phyloP scores from a whole-genome alignment of 2,329 filamentous ascomycete species.

The Mycosphaerelloides madeirae region DNA sequence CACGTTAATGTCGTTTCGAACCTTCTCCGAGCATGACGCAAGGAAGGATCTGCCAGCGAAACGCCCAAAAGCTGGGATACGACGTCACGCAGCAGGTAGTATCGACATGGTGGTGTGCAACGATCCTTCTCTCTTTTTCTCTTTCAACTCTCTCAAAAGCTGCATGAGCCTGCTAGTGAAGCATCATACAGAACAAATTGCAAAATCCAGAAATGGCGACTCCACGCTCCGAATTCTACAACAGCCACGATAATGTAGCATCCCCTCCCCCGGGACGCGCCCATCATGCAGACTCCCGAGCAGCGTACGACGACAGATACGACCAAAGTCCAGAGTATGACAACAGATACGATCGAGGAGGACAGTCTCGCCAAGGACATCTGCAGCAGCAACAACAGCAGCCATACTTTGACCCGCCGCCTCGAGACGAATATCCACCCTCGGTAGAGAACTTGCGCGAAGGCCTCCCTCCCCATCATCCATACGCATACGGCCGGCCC shows the following conservation, averaged over 20 bases:
- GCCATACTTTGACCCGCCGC: conserved; percentile 8
- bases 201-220: background rate
- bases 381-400: conserved; percentile 1
- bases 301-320: background rate
- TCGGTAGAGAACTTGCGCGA: background rate
- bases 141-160: no score
- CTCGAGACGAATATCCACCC: background rate
- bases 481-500: background rate
- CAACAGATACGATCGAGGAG: background rate
- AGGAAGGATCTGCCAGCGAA: no score
- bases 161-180: background rate
- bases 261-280: background rate
- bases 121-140: no score
- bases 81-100: no score
- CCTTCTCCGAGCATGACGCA: no score
- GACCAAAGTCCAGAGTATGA: background rate
- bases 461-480: background rate
- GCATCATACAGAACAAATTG: background rate
- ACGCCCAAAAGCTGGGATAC: no score
- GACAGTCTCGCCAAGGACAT: background rate
- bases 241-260: background rate
- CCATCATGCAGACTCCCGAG: background rate
- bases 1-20: no score
- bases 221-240: background rate
- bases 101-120: no score